Evolutionary conservation across 768 basidiomycete genomes (phyloP).

Genomic region (Leccinum subgranulosum): DNA sequence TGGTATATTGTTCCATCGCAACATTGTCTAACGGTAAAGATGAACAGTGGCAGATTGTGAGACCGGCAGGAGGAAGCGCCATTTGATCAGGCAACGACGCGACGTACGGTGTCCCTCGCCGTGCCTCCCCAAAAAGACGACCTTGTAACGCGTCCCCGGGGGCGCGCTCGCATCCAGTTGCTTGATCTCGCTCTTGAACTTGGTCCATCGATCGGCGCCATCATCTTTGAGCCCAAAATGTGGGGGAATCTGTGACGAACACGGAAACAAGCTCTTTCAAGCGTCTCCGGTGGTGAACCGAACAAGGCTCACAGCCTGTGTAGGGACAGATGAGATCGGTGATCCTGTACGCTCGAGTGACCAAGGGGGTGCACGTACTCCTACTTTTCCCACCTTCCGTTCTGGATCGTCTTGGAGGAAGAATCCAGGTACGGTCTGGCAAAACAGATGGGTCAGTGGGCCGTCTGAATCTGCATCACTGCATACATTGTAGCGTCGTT

Average conservation of each 20-base stretch:
- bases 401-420: slow-evolving; percentile 24
- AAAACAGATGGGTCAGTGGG: neutral
- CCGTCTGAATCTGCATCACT: neutral
- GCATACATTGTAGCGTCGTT: slow-evolving; percentile 17
- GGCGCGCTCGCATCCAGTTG: slow-evolving; percentile 43
- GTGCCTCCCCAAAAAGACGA: slow-evolving; percentile 65
- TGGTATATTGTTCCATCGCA: slow-evolving; percentile 63
- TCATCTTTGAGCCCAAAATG: slow-evolving; percentile 59
- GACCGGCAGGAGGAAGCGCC: neutral
- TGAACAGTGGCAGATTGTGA: slow-evolving; percentile 41
- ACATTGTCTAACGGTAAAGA: slow-evolving; percentile 66
- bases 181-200: slow-evolving; percentile 39
- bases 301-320: slow-evolving; percentile 14
- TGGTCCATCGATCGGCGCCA: slow-evolving; percentile 48
- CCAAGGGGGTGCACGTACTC: slow-evolving; percentile 12
- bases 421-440: slow-evolving; percentile 9
- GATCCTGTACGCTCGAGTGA: neutral
- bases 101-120: slow-evolving; percentile 70
- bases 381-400: slow-evolving; percentile 6
- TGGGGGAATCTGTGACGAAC: slow-evolving; percentile 44
- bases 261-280: neutral
- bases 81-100: slow-evolving; percentile 22
- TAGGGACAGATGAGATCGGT: neutral
- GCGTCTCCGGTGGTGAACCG: neutral
- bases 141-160: slow-evolving; percentile 48